Conservation (phyloP, 352 stramenopile species). For the Aphanomyces invadans region DNA sequence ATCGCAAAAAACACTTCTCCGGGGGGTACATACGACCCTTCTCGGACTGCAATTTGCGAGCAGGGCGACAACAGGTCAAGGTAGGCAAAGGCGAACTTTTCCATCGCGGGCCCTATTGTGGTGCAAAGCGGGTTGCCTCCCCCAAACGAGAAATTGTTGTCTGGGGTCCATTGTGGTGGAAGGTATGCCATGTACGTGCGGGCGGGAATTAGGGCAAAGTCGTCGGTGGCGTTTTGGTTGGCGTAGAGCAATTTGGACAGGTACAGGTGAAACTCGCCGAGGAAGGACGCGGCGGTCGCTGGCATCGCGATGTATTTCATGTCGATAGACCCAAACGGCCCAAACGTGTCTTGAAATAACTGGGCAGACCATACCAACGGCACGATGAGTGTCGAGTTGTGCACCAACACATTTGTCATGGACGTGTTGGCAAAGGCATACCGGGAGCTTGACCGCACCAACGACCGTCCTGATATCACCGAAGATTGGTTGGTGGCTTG, state of each 20-base stretch:
- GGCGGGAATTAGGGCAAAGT: no score
- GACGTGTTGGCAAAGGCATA: constrained; percentile 12
- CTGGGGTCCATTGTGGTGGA: no score
- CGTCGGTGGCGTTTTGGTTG: not conserved
- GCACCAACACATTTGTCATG: not conserved
- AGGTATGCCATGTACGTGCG: no score
- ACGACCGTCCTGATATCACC: not conserved
- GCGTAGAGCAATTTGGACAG: not conserved
- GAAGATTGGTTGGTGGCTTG: not conserved
- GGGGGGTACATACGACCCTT: not conserved
- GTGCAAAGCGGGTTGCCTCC: not conserved
- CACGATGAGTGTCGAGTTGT: not conserved
- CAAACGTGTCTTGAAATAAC: not conserved
- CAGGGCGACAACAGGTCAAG: no score
- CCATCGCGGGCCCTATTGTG: no score
- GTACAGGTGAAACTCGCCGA: not conserved
- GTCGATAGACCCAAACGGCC: not conserved
- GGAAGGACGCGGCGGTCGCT: no score
- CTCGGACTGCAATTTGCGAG: no score
- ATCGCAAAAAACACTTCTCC: not conserved
- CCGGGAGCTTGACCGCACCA: not conserved
- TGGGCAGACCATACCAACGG: not conserved
- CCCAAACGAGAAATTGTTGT: not conserved
- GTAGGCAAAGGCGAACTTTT: no score
- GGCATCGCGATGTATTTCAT: not conserved